A percentile compares a stretch with the other conserved stretches of the same genome.
Conservation (phyloP, 202 grass and related monocot genomes). For the Zizania palustris region DNA sequence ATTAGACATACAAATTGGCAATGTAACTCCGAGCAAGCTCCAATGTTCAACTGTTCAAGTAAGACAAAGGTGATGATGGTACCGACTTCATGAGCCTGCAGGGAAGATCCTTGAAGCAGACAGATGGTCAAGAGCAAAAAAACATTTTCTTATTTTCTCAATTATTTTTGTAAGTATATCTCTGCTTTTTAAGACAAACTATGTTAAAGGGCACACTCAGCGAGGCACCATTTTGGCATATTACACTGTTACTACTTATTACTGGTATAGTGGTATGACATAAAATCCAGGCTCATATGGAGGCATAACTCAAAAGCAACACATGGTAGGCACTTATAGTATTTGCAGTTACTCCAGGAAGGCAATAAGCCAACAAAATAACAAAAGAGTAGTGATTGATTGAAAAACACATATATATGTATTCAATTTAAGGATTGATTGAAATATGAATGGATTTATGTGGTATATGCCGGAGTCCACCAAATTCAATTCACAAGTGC, state of each 20-base stretch:
- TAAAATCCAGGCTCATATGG: constrained; percentile 13
- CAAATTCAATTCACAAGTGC: too few relatives aligned
- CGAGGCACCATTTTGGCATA: neutral
- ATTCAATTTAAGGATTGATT: too few relatives aligned
- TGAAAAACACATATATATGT: too few relatives aligned
- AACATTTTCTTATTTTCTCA: neutral
- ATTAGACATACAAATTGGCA: neutral
- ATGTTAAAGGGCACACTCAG: constrained; percentile 17
- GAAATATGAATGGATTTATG: too few relatives aligned
- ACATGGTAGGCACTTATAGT: constrained; percentile 13
- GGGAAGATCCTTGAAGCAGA: constrained; percentile 4
- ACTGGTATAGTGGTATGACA: neutral
- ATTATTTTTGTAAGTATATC: neutral
- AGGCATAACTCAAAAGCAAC: constrained; percentile 1
- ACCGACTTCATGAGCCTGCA: constrained; percentile 25
- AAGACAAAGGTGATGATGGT: too few relatives aligned
- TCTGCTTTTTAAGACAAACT: neutral
- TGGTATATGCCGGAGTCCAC: too few relatives aligned
- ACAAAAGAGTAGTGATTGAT: neutral
- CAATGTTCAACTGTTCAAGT: too few relatives aligned
- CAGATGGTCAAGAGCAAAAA: constrained; percentile 17
- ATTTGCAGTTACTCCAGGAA: too few relatives aligned
- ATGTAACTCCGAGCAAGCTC: constrained; percentile 24
- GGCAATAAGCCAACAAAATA: too few relatives aligned
- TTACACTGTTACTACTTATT: neutral